Evolutionary conservation across 305 asterid genomes (phyloP).

Genomic region (Fraxinus nigra): DNA sequence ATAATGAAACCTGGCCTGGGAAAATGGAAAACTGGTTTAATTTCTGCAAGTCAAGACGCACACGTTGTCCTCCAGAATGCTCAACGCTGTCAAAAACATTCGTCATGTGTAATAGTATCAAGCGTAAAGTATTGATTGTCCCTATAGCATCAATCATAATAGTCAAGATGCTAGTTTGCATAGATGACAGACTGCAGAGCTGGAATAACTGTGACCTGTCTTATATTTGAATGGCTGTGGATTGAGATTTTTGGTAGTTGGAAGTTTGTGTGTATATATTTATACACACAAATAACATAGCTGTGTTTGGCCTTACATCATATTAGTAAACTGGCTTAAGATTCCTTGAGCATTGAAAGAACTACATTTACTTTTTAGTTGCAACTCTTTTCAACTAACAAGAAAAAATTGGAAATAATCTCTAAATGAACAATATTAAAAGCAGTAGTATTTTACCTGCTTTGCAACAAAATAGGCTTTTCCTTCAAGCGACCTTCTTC

Average conservation of each 20-base stretch:
- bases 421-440: background rate
- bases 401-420: slow-evolving; percentile 2
- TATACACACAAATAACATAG: background rate
- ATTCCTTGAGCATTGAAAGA: slow-evolving; percentile 2
- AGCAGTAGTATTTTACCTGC: slow-evolving; percentile 54
- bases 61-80: slow-evolving; percentile 97
- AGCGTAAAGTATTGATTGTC: background rate
- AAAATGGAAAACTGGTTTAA: slow-evolving; percentile 77
- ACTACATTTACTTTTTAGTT: background rate
- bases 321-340: slow-evolving; percentile 7
- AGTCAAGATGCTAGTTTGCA: slow-evolving; percentile 56
- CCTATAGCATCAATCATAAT: background rate
- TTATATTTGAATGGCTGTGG: no score
- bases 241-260: no score
- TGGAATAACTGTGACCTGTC: no score
- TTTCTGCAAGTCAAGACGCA: slow-evolving; percentile 89
- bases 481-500: slow-evolving; percentile 98
- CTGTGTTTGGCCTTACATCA: slow-evolving; percentile 1
- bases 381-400: no score
- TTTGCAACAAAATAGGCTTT: slow-evolving; percentile 83
- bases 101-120: slow-evolving; percentile 13
- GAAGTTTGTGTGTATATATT: no score
- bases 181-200: no score
- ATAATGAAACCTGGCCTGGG: slow-evolving; percentile 81
- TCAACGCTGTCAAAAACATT: slow-evolving; percentile 58